Evolutionary conservation across 768 basidiomycete genomes (phyloP), one percentile per base, ranked within the genome.

Genomic region (Leucosporidium creatinivorum): DNA sequence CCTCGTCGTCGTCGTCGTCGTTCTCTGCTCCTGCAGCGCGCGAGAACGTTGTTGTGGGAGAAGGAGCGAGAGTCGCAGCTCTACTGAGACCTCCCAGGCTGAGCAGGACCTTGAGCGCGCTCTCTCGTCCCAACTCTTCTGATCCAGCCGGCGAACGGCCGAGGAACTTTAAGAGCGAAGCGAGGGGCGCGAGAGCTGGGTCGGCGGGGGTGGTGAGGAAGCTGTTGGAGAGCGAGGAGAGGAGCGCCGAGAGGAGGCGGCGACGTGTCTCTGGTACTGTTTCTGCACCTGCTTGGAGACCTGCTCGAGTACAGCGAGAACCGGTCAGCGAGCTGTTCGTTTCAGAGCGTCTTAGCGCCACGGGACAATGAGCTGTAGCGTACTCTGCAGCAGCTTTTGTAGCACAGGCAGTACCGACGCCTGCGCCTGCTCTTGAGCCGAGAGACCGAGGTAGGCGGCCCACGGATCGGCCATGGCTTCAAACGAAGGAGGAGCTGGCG

Each of bases 71-170:
- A 0, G 48, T 57, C 5, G 70, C 65, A 12, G 58, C 19, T 4
- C 70, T 36, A 9, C 31, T 36, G 19, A 72, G 50, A 6, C 70
- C 70, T 2, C 70, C 65, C 4, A 63, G 62, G 1, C 4, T n/a
- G 25, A 72, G 15, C 2, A 72, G 56, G 12, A 17, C 25, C 23
- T 8, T 17, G 49, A 72, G 44, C 1, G 65, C 70, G 19, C 57
- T 31, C 39, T 61, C 25, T 2, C 70, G 49, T 0, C 50, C 59
- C 49, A 72, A 63, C 7, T 72, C 59, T 30, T 72, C 70, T 44
- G 54, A 66, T 3, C 70, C 70, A 13, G 70, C 70, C 0, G 70
- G 62, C 9, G 33, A 58, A 19, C 70, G 65, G 1, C 70, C 70
- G 55, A 72, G 62, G 36, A 63, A n/a, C 47, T 72, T 72, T 59